Evolutionary conservation across 148 eudicot genomes (phyloP).

Genomic region (Fagopyrum esculentum): DNA sequence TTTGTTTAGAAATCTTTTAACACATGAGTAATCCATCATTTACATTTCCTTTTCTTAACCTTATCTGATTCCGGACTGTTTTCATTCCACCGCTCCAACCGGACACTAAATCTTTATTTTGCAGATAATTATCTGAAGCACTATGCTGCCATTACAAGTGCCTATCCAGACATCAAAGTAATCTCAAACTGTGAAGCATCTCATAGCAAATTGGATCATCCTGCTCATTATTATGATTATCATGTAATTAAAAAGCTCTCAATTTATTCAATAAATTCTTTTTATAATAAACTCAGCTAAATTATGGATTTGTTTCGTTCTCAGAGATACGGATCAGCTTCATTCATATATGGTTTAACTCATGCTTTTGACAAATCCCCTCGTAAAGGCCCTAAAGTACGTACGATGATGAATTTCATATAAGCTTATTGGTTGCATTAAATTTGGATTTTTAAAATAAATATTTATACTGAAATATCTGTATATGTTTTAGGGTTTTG

Average conservation of each 20-base stretch:
- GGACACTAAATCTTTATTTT: neutral
- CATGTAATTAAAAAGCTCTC: conserved; percentile 67
- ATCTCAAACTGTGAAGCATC: conserved; percentile 87
- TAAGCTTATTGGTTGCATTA: neutral
- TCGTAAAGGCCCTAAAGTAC: conserved; percentile 78
- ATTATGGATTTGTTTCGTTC: conserved; percentile 11
- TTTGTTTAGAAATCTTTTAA: too few relatives aligned
- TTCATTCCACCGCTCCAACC: too few relatives aligned
- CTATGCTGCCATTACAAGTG: conserved; percentile 50
- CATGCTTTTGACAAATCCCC: conserved; percentile 46
- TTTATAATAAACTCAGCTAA: neutral
- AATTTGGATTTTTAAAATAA: neutral
- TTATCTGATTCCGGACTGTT: too few relatives aligned
- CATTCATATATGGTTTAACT: conserved; percentile 44
- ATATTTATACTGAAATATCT: conserved; percentile 13
- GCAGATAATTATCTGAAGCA: conserved; percentile 80
- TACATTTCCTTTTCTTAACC: too few relatives aligned
- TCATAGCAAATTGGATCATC: conserved; percentile 52
- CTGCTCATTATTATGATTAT: conserved; percentile 83
- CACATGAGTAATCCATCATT: too few relatives aligned
- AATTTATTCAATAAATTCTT: neutral
- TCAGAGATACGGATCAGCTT: conserved; percentile 56
- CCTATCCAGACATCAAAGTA: conserved; percentile 76
- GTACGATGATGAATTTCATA: conserved; percentile 23
- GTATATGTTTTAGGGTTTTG: conserved; percentile 58